Evolutionary conservation across 2,329 filamentous ascomycete species (phyloP).

Genomic region (Stylonectria norvegica): DNA sequence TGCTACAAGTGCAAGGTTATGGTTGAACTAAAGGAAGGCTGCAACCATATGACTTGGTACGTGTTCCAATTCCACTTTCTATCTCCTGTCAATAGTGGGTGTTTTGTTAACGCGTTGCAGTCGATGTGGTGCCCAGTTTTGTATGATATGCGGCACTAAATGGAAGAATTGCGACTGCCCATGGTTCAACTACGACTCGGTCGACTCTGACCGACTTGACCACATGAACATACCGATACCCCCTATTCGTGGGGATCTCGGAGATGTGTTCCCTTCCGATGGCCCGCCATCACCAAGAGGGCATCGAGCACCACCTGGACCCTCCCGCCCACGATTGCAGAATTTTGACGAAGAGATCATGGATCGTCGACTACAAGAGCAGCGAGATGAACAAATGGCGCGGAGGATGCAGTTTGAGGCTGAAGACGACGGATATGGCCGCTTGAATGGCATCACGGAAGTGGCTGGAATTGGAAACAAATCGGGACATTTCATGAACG

Average conservation of each 20-base stretch:
- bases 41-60: slow-evolving; percentile 86
- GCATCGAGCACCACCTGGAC: slow-evolving; percentile 22
- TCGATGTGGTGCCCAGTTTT: slow-evolving; percentile 79
- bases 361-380: slow-evolving; percentile 45
- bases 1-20: slow-evolving; percentile 71
- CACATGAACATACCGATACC: slow-evolving; percentile 49
- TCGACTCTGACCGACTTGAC: slow-evolving; percentile 52
- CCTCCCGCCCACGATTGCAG: slow-evolving; percentile 23
- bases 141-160: slow-evolving; percentile 76
- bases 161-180: slow-evolving; percentile 85
- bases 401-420: slow-evolving; percentile 26
- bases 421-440: slow-evolving; percentile 40
- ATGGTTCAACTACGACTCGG: slow-evolving; percentile 65
- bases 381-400: slow-evolving; percentile 39
- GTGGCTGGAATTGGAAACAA: slow-evolving; percentile 48
- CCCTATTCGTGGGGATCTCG: slow-evolving; percentile 23
- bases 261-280: slow-evolving; percentile 14
- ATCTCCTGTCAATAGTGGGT: too few relatives aligned
- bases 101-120: slow-evolving; percentile 37
- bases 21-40: slow-evolving; percentile 78
- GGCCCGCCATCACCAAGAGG: slow-evolving; percentile 32
- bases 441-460: slow-evolving; percentile 33
- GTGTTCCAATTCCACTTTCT: too few relatives aligned
- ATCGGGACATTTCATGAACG: slow-evolving; percentile 58
- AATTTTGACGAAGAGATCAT: slow-evolving; percentile 48